Base-by-base conservation (phyloP, 2,329 filamentous ascomycete species). In the Hymenoscyphus scutula region DNA sequence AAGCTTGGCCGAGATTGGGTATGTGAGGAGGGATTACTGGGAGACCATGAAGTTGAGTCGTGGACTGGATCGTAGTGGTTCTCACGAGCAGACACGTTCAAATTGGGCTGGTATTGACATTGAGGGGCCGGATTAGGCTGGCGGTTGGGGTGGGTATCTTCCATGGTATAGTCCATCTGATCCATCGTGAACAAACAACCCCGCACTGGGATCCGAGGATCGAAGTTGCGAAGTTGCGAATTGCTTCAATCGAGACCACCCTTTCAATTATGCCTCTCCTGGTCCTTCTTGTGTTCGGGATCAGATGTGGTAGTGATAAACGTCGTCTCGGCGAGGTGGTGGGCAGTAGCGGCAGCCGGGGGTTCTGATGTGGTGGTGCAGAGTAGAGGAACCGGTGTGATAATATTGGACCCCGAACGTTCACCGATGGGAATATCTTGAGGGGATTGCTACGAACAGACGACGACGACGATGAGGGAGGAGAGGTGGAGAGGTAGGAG, bases 51-150 rank as follows among this genome's bases (percentile, higher is more conserved):
- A 45, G 62, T 63, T 10, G 63, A 56, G 53, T 67, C 65, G 32
- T 71, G 67, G 23, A 71, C 69, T 4, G 70, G 71, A 58, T 73
- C 69, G 60, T 71, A 72, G 53, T 66, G 67, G 30, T 60, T 62
- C 19, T 70, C 69, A 15, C 68, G 66, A 58, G 61, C 65, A 19
- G 62, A 51, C 37, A 59, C 64, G 54, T 57, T 61, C 34, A 61
- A 30, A 29, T 53, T 62, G 15, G 62, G 27, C 25, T 65, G 67
- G 54, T 69, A 70, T 30, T 65, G 68, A 32, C 67, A 62, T 37
- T 58, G 62, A 32, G 60, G 54, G 53, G 62, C 53, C 56, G 58
- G 38, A 58, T 63, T 63, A 13, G 45, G 62, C n/a, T 45, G 53
- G 38, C 30, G 56, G n/a, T 51, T 38, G 3, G 53, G 23, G 15